Conservation (phyloP, 176 grass and related monocot species). For the Thinopyrum elongatum region DNA sequence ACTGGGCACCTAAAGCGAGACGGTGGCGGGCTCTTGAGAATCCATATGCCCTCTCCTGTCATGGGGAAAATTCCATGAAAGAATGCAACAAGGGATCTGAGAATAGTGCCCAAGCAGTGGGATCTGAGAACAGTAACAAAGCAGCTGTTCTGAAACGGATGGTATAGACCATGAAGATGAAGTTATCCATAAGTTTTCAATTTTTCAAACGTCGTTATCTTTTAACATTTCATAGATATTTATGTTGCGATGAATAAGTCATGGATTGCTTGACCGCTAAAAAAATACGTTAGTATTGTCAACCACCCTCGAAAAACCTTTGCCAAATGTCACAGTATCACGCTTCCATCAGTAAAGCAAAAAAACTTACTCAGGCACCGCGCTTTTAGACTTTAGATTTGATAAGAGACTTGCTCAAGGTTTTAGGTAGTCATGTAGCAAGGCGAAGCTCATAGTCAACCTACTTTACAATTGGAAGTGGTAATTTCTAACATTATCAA, state of each 20-base stretch:
- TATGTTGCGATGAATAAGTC: background rate
- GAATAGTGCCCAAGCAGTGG: slow-evolving; percentile 18
- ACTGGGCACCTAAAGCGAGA: slow-evolving; percentile 10
- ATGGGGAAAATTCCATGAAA: slow-evolving; percentile 11
- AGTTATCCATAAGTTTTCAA: background rate
- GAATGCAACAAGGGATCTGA: slow-evolving; percentile 37
- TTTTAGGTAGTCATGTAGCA: background rate
- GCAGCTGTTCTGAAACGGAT: slow-evolving; percentile 43
- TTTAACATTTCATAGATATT: background rate
- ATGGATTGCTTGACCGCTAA: background rate
- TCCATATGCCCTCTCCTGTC: background rate
- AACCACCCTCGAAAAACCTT: background rate
- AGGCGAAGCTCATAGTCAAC: slow-evolving; percentile 18
- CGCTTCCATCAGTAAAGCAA: background rate
- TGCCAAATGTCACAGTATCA: background rate
- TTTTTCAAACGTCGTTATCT: background rate
- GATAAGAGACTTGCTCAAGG: background rate
- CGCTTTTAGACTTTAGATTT: background rate
- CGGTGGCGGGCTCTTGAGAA: slow-evolving; percentile 30
- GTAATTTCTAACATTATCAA: slow-evolving; percentile 12
- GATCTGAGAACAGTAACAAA: slow-evolving; percentile 23
- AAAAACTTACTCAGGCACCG: background rate
- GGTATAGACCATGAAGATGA: background rate
- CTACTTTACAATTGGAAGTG: background rate
- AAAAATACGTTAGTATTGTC: background rate